phyloP scores from a whole-genome alignment of 2,329 filamentous ascomycete genomes.

The Aureobasidium sp. region DNA sequence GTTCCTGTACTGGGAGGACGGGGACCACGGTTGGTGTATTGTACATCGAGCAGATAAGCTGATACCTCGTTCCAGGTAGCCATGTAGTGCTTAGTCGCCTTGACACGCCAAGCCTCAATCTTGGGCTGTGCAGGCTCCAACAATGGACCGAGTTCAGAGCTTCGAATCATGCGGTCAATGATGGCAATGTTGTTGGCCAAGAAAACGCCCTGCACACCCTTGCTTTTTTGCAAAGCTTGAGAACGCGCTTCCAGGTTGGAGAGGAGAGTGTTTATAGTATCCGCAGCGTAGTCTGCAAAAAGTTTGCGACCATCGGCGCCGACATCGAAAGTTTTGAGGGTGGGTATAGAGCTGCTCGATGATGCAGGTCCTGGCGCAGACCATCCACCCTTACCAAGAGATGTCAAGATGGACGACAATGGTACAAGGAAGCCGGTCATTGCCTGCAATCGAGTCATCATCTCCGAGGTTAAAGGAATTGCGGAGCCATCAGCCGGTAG shows the following conservation, averaged over 20 bases:
- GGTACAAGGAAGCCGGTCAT: slow-evolving; percentile 83
- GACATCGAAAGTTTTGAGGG: slow-evolving; percentile 74
- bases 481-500: slow-evolving; percentile 74
- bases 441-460: slow-evolving; percentile 76
- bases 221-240: slow-evolving; percentile 65
- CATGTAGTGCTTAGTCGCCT: slow-evolving; percentile 71
- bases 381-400: slow-evolving; percentile 91
- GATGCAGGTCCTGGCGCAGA: slow-evolving; percentile 44
- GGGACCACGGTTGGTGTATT: slow-evolving; percentile 71
- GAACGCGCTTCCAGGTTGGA: slow-evolving; percentile 68
- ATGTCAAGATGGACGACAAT: slow-evolving; percentile 83
- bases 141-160: slow-evolving; percentile 69
- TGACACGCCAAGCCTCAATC: slow-evolving; percentile 82
- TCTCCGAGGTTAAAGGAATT: slow-evolving; percentile 70
- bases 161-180: slow-evolving; percentile 74
- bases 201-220: slow-evolving; percentile 77
- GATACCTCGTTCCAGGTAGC: slow-evolving; percentile 86
- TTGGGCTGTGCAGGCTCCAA: slow-evolving; percentile 52
- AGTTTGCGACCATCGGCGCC: slow-evolving; percentile 81
- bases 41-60: slow-evolving; percentile 77
- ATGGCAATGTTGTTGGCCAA: slow-evolving; percentile 81
- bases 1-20: slow-evolving; percentile 65
- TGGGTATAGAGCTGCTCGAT: slow-evolving; percentile 58
- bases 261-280: slow-evolving; percentile 79
- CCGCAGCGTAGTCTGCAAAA: slow-evolving; percentile 81